These are phyloP conservation scores for Pogostemon cablin DNA, from an alignment of 257 asterid species.

Conservation along the genomic window DNA sequence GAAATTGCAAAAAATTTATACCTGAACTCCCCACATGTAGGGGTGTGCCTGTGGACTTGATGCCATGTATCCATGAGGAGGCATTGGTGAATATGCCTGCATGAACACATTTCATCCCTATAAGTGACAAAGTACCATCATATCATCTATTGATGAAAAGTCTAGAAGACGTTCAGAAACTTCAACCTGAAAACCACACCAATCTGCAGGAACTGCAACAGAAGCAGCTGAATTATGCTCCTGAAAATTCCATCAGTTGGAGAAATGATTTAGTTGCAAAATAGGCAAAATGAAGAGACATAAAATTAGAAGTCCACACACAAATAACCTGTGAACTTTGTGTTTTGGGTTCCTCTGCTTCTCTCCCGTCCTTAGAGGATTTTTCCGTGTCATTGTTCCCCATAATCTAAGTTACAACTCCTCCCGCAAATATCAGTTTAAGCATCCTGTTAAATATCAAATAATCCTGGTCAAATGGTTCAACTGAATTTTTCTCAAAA, in stretches of 20 bases:
- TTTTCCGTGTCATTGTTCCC: constrained; percentile 74
- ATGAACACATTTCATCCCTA: constrained; percentile 29
- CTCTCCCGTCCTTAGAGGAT: constrained; percentile 70
- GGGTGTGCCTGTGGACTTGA: constrained; percentile 90
- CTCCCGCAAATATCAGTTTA: constrained; percentile 32
- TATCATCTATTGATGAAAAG: constrained; percentile 4
- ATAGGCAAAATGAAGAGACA: background rate
- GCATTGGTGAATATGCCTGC: constrained; percentile 80
- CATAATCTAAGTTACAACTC: constrained; percentile 48
- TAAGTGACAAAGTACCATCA: constrained; percentile 24
- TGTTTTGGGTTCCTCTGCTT: constrained; percentile 65
- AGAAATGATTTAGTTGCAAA: background rate
- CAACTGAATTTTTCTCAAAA: constrained; percentile 4
- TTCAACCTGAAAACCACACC: constrained; percentile 86
- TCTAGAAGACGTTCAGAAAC: constrained; percentile 21
- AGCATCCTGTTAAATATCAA: constrained; percentile 40
- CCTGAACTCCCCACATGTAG: constrained; percentile 99
- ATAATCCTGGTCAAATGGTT: constrained; percentile 5
- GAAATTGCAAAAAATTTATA: constrained; percentile 29
- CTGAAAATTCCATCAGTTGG: constrained; percentile 35
- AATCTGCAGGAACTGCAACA: constrained; percentile 63
- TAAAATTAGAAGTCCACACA: background rate
- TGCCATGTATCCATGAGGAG: constrained; percentile 79
- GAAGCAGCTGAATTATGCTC: constrained; percentile 67
- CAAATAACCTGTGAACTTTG: constrained; percentile 58